Evolutionary conservation across 208 protist genomes (phyloP).

Genomic region (Trypanosoma vivax): DNA sequence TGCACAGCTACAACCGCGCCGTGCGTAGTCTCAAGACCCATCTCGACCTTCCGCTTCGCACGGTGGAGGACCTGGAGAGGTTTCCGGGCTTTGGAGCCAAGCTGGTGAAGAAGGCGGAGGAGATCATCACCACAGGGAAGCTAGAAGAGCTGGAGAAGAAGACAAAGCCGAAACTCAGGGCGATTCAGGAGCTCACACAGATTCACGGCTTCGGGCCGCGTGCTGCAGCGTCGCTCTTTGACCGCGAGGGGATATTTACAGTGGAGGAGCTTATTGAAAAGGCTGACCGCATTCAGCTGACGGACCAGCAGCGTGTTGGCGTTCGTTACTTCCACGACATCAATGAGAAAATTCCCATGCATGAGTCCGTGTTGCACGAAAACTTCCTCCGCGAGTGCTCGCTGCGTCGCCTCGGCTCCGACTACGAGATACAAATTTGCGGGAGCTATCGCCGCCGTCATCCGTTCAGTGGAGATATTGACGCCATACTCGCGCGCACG

Average conservation of each 20-base stretch:
- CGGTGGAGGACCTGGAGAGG: slow-evolving; percentile 51
- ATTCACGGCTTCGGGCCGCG: slow-evolving; percentile 85
- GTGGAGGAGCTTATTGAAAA: slow-evolving; percentile 84
- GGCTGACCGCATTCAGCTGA: slow-evolving; percentile 68
- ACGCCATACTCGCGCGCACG: slow-evolving; percentile 78
- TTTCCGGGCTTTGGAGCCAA: slow-evolving; percentile 79
- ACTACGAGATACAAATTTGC: slow-evolving; percentile 78
- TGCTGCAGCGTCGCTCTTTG: slow-evolving; percentile 75
- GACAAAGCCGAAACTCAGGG: slow-evolving; percentile 86
- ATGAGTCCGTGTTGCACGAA: slow-evolving; percentile 82
- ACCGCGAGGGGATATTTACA: slow-evolving; percentile 84
- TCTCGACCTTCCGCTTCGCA: slow-evolving; percentile 71
- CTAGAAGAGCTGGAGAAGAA: slow-evolving; percentile 86
- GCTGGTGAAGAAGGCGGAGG: slow-evolving; percentile 84
- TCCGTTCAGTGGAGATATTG: slow-evolving; percentile 82
- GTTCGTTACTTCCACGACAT: slow-evolving; percentile 90
- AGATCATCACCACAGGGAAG: slow-evolving; percentile 85
- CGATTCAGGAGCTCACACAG: slow-evolving; percentile 83
- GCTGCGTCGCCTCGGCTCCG: slow-evolving; percentile 45
- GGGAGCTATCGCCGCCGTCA: slow-evolving; percentile 84
- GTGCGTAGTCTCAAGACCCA: slow-evolving; percentile 84
- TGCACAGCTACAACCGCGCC: slow-evolving; percentile 68
- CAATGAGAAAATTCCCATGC: slow-evolving; percentile 89
- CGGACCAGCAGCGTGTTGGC: slow-evolving; percentile 77
- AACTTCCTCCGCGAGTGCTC: slow-evolving; percentile 68